phyloP scores from a whole-genome alignment of 495 filamentous ascomycete species.

The Letharia columbiana region DNA sequence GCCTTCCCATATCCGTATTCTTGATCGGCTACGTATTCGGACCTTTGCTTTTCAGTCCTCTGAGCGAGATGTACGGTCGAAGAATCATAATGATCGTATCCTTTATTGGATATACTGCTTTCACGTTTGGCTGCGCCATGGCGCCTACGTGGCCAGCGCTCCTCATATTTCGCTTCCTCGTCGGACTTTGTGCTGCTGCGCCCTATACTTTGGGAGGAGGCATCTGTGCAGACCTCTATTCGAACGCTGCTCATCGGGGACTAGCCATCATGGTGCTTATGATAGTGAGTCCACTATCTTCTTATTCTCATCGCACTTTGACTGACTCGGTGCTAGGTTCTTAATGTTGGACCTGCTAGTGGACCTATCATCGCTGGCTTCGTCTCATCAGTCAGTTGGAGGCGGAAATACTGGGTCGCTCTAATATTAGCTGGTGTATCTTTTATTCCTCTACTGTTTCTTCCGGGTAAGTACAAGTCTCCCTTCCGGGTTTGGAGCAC shows the following conservation, averaged over 20 bases:
- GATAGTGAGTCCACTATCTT: not conserved
- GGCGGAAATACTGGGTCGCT: constrained; percentile 5
- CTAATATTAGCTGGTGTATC: constrained; percentile 4
- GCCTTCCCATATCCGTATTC: constrained; percentile 56
- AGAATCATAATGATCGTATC: constrained; percentile 39
- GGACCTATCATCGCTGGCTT: constrained; percentile 39
- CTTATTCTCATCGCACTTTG: not conserved
- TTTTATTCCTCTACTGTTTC: not conserved
- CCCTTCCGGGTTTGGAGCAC: not conserved
- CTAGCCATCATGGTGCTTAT: constrained; percentile 11
- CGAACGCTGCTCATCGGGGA: constrained; percentile 12
- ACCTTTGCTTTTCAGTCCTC: constrained; percentile 50
- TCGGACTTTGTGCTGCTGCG: constrained; percentile 41
- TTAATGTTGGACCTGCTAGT: constrained; percentile 29
- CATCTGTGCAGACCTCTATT: constrained; percentile 45
- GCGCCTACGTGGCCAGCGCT: constrained; percentile 39
- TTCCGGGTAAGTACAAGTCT: constrained; percentile 2
- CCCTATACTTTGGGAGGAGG: constrained; percentile 46
- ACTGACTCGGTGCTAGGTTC: not conserved
- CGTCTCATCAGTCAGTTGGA: constrained; percentile 23
- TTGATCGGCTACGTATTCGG: constrained; percentile 53
- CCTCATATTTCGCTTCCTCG: constrained; percentile 45
- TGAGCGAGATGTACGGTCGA: constrained; percentile 58
- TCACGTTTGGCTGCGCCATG: constrained; percentile 44
- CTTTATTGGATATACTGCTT: constrained; percentile 46